phyloP scores from a whole-genome alignment of 179 eudicot species.

The Carnegiea gigantea region DNA sequence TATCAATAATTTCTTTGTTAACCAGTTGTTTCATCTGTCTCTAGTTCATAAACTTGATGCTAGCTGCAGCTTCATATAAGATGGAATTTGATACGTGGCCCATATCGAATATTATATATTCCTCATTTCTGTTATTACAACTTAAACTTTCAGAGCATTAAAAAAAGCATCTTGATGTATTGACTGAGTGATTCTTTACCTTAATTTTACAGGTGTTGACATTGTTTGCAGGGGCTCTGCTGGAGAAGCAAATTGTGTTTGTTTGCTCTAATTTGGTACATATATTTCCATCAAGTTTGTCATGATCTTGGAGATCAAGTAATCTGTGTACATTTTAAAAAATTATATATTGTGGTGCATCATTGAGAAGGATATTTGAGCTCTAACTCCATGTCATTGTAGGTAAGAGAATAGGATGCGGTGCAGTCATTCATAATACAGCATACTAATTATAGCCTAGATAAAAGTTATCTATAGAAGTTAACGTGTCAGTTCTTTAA shows the following conservation, averaged over 20 bases:
- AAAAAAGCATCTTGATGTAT: constrained; percentile 8
- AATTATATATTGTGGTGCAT: background rate
- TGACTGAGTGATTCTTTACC: constrained; percentile 21
- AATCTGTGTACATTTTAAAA: background rate
- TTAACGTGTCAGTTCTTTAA: background rate
- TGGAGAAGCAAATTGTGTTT: constrained; percentile 90
- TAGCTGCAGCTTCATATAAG: background rate
- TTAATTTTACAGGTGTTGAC: constrained; percentile 64
- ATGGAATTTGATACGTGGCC: background rate
- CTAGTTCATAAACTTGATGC: background rate
- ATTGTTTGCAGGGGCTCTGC: constrained; percentile 83
- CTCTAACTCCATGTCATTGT: background rate
- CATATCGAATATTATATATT: background rate
- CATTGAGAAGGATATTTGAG: constrained; percentile 5
- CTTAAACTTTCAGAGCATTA: background rate
- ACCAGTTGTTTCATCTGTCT: background rate
- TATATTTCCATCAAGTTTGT: constrained; percentile 7
- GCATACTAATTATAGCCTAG: background rate
- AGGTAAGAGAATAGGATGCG: background rate
- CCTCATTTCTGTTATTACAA: background rate
- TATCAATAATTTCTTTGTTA: background rate
- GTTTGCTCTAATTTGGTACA: constrained; percentile 93
- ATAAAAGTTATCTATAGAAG: background rate
- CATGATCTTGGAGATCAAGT: constrained; percentile 14
- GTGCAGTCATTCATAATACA: background rate